These are phyloP conservation scores for Lactarius psammicola DNA, from an alignment of 768 basidiomycete genomes.

Conservation along the genomic window DNA sequence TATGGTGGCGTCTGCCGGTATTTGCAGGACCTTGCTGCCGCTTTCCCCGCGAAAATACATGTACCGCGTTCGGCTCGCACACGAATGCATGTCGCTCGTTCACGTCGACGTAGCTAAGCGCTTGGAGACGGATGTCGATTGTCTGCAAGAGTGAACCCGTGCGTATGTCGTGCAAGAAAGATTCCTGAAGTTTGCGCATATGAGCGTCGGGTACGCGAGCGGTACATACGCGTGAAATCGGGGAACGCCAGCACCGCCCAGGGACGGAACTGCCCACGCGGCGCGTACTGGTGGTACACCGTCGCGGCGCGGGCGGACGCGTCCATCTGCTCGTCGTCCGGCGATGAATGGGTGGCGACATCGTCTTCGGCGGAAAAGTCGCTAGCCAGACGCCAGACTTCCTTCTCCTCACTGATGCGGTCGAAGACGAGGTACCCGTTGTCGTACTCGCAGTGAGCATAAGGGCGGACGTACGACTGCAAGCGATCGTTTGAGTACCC, in stretches of 20 bases:
- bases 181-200: slow-evolving; percentile 44
- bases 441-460: slow-evolving; percentile 73
- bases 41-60: slow-evolving; percentile 53
- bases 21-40: slow-evolving; percentile 45
- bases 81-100: slow-evolving; percentile 57
- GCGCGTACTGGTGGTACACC: slow-evolving; percentile 18
- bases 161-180: slow-evolving; percentile 64
- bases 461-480: slow-evolving; percentile 50
- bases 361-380: slow-evolving; percentile 28
- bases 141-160: slow-evolving; percentile 49
- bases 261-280: slow-evolving; percentile 56
- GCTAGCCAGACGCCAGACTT: slow-evolving; percentile 62
- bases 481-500: slow-evolving; percentile 1
- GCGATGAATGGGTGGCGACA: background rate
- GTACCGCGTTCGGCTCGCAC: slow-evolving; percentile 48
- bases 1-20: slow-evolving; percentile 17
- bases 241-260: slow-evolving; percentile 58
- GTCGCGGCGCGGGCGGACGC: slow-evolving; percentile 32
- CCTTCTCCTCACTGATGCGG: slow-evolving; percentile 52
- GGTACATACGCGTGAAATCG: slow-evolving; percentile 49
- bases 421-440: slow-evolving; percentile 73
- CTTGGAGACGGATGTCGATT: slow-evolving; percentile 42
- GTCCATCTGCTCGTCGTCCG: slow-evolving; percentile 33
- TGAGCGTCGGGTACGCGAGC: slow-evolving; percentile 67
- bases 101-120: slow-evolving; percentile 60